These are phyloP conservation scores for Wickerhamiella occidentalis DNA, from an alignment of 805 yeast genomes.

Conservation along the genomic window DNA sequence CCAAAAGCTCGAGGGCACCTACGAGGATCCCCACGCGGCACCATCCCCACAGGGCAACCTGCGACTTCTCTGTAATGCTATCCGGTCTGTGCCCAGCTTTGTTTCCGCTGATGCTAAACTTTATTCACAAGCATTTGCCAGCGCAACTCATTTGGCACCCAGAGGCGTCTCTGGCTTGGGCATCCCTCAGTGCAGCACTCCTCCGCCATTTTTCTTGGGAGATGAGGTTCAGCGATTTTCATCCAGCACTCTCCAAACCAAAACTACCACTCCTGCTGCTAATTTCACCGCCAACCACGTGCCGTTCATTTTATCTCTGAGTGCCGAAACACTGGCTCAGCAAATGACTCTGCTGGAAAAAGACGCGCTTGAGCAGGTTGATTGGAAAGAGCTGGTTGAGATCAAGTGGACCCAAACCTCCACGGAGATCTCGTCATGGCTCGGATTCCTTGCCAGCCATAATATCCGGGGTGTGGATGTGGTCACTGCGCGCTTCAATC, in stretches of 20 bases:
- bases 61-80: constrained; percentile 5
- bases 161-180: constrained; percentile 6
- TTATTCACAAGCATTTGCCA: constrained; percentile 15
- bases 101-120: constrained; percentile 11
- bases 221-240: neutral
- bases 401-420: constrained; percentile 58
- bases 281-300: constrained; percentile 38
- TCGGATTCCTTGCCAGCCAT: constrained; percentile 51
- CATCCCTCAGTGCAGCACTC: constrained; percentile 10
- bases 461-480: constrained; percentile 62
- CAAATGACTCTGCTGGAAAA: constrained; percentile 81
- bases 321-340: constrained; percentile 53
- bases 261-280: neutral
- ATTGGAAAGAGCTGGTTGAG: constrained; percentile 82
- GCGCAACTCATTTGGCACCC: constrained; percentile 9
- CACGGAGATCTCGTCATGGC: constrained; percentile 71
- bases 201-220: constrained; percentile 3
- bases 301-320: constrained; percentile 68
- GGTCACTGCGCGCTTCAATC: constrained; percentile 73
- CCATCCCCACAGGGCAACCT: neutral
- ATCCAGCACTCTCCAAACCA: neutral
- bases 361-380: constrained; percentile 72
- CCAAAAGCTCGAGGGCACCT: constrained; percentile 63
- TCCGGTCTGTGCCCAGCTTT: constrained; percentile 11
- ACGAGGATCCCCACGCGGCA: constrained; percentile 2